Base-by-base conservation (phyloP, 148 eudicot species). In the Rhododendron henanense region DNA sequence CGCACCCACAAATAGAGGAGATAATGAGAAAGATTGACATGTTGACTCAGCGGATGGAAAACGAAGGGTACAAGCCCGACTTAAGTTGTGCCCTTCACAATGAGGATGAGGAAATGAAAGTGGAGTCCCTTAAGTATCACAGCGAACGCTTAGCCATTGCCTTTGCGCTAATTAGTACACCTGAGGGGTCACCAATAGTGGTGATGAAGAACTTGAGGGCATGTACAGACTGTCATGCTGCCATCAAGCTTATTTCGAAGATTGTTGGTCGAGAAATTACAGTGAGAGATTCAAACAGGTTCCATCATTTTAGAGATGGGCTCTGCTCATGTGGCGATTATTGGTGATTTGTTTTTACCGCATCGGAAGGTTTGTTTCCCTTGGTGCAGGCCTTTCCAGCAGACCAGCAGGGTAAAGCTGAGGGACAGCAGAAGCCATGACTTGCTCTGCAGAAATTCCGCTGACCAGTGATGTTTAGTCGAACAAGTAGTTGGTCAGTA, bases 231-330 rank as follows among this genome's bases (percentile, higher is more conserved):
- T 94, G 95, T 44, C 98, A 94, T 92, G 94, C 91, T 84, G 94
- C 96, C 33, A 93, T 94, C 78, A 94, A 93, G 88, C 73, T 93
- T 15, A 96, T 96, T 44, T 94, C 98, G 0, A 93, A 88, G 87
- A 87, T 94, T 81, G 94, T 89, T 57, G 86, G 91, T 50, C 88
- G 97, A 87, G 94, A 91, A 88, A 94, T 95, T 51, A 94, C 94
- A 4, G 97, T 94, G 2, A 91, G 98, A 87, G 98, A 95, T 88
- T 93, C 94, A 4, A 95, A 93, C 84, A 92, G 97, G 90, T 95
- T 94, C 79, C 98, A 95, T 88, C 98, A 91, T 88, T 95, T 93
- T 84, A 91, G 81, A 90, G 89, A 93, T 81, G 98, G 94, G 53
- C 57, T 57, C 86, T 95, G 94, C 85, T 94, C 93, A 37, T 93